Evolutionary conservation across 139 green algal genomes (phyloP).

Genomic region (Yamagishiella unicocca): DNA sequence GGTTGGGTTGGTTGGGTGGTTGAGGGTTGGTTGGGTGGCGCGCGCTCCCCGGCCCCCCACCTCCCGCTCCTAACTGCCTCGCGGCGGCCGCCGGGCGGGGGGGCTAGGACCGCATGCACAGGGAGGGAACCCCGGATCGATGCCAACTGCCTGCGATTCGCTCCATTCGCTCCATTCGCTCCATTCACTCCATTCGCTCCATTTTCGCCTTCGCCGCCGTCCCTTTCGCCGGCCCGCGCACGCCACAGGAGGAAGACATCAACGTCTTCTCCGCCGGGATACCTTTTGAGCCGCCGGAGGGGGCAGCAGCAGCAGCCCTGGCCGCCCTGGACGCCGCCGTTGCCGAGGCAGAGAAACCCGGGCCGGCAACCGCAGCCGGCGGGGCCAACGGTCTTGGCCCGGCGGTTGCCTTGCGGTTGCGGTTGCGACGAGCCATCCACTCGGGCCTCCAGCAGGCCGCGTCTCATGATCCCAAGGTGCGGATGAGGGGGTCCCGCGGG

Average conservation of each 20-base stretch:
- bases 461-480: not conserved
- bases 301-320: not conserved
- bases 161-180: too few species aligned
- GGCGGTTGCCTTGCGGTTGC: not conserved
- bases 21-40: too few species aligned
- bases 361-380: not conserved
- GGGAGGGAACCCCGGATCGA: too few species aligned
- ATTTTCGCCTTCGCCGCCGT: not conserved
- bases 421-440: conserved; percentile 4
- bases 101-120: too few species aligned
- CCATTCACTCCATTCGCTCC: too few species aligned
- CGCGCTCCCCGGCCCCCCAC: too few species aligned
- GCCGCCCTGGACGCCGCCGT: conserved; percentile 24
- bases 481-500: too few species aligned
- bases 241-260: conserved; percentile 74
- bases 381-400: not conserved
- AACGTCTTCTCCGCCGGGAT: conserved; percentile 69
- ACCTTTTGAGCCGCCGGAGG: conserved; percentile 49
- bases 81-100: too few species aligned
- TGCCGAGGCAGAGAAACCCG: not conserved
- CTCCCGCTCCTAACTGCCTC: too few species aligned
- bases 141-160: too few species aligned
- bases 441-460: not conserved
- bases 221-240: not conserved
- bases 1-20: too few species aligned